Conservation (phyloP, 352 stramenopile genomes). For the Thalassiosira delicatula region DNA sequence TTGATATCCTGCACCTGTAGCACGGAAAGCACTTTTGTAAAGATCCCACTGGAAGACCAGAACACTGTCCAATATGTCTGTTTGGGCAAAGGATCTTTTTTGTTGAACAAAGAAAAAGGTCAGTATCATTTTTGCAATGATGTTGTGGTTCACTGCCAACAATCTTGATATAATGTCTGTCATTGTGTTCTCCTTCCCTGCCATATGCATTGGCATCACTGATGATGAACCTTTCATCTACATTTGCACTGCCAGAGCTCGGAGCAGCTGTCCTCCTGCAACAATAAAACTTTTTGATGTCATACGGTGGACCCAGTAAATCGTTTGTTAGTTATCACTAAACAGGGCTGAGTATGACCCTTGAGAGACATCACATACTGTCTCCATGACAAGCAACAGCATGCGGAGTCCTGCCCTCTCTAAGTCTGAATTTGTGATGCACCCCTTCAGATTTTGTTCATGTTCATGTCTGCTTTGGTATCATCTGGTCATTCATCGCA, state of each 20-base stretch:
- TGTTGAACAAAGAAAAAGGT: constrained; percentile 34
- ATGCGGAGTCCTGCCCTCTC: constrained; percentile 41
- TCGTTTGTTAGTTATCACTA: constrained; percentile 30
- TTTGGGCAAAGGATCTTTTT: constrained; percentile 23
- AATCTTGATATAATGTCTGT: constrained; percentile 23
- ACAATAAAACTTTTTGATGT: background rate
- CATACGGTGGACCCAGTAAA: constrained; percentile 1
- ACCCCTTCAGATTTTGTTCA: background rate
- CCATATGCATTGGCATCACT: constrained; percentile 11
- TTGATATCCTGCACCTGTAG: constrained; percentile 22
- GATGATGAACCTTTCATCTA: background rate
- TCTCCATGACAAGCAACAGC: constrained; percentile 43
- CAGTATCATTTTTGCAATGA: constrained; percentile 11
- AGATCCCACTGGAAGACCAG: background rate
- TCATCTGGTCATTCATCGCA: constrained; percentile 27
- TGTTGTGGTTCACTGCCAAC: constrained; percentile 14
- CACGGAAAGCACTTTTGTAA: too few relatives aligned
- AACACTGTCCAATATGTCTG: constrained; percentile 33
- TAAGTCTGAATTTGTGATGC: constrained; percentile 55
- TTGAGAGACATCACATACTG: background rate
- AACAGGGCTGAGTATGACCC: background rate
- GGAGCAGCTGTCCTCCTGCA: background rate
- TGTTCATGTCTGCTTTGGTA: constrained; percentile 6
- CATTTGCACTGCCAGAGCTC: background rate
- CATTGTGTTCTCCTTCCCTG: constrained; percentile 1